A percentile compares a stretch with the other conserved stretches of the same genome.
These are phyloP conservation scores for Cryphonectria japonica DNA, from an alignment of 2,329 filamentous ascomycete species.

Conservation along the genomic window DNA sequence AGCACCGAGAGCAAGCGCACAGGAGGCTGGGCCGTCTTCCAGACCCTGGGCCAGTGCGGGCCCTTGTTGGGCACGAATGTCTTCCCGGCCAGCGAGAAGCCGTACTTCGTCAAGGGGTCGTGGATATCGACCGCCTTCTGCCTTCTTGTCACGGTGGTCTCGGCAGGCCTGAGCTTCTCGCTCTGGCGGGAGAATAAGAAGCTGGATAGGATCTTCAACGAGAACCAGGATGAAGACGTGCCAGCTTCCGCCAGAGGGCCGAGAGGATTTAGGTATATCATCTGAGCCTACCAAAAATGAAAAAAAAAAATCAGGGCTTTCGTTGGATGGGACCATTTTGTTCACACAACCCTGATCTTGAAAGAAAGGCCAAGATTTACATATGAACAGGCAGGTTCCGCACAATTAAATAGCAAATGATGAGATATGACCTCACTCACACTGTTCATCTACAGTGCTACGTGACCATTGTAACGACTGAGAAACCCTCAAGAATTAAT, in stretches of 20 bases:
- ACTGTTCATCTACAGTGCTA: background rate
- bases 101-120: conserved; percentile 40
- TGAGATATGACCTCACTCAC: background rate
- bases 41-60: conserved; percentile 43
- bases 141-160: conserved; percentile 16
- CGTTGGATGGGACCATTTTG: background rate
- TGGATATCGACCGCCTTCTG: conserved; percentile 25
- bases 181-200: conserved; percentile 24
- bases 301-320: too few species aligned
- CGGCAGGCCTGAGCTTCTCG: conserved; percentile 19
- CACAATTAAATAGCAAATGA: background rate
- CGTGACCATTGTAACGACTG: background rate
- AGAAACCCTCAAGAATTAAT: background rate
- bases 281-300: background rate
- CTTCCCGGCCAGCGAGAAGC: conserved; percentile 39
- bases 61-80: conserved; percentile 39
- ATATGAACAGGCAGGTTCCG: background rate
- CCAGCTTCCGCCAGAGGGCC: conserved; percentile 1
- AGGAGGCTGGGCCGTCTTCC: conserved; percentile 42
- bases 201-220: conserved; percentile 19
- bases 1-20: conserved; percentile 42
- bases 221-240: conserved; percentile 7
- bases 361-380: background rate
- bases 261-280: conserved; percentile 21
- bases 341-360: background rate